Conservation (phyloP, 352 stramenopile genomes). For the Pilasporangium apinafurcum region DNA sequence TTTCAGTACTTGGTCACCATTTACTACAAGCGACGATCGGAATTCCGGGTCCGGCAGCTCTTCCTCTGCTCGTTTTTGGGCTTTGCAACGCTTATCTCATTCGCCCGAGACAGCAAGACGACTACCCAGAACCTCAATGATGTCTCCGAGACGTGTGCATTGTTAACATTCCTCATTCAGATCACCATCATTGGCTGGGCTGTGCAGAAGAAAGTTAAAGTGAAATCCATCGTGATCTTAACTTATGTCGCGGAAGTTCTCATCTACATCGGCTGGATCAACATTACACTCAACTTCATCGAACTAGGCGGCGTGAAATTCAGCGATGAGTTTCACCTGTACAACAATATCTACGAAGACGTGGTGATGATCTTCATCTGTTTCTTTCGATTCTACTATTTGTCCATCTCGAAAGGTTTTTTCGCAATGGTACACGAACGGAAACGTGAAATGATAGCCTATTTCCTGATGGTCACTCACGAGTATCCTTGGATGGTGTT, state of each 20-base stretch:
- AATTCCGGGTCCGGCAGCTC: constrained; percentile 6
- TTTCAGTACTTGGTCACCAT: constrained; percentile 24
- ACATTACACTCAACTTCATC: background rate
- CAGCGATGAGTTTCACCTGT: too few species aligned
- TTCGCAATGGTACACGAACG: background rate
- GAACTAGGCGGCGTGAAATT: constrained; percentile 1
- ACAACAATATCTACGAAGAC: constrained; percentile 18
- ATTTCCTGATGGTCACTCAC: constrained; percentile 23
- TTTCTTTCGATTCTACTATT: constrained; percentile 33
- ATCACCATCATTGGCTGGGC: constrained; percentile 27
- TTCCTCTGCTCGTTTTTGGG: constrained; percentile 9
- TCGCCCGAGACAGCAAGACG: constrained; percentile 9
- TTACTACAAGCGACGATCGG: constrained; percentile 9
- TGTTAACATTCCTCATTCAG: constrained; percentile 29
- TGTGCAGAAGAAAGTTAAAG: constrained; percentile 14
- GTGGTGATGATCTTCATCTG: constrained; percentile 25
- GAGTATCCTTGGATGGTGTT: constrained; percentile 24
- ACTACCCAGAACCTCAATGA: constrained; percentile 17
- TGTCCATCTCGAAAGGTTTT: constrained; percentile 14
- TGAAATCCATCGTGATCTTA: constrained; percentile 15
- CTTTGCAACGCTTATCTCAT: constrained; percentile 15
- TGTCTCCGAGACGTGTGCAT: constrained; percentile 23
- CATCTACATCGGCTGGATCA: constrained; percentile 1
- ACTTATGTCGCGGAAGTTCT: constrained; percentile 15
- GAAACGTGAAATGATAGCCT: constrained; percentile 16